A percentile compares a stretch with the other conserved stretches of the same genome.
These are phyloP conservation scores for Nakazawaea anatomiae DNA, from an alignment of 805 yeast species.

Conservation along the genomic window DNA sequence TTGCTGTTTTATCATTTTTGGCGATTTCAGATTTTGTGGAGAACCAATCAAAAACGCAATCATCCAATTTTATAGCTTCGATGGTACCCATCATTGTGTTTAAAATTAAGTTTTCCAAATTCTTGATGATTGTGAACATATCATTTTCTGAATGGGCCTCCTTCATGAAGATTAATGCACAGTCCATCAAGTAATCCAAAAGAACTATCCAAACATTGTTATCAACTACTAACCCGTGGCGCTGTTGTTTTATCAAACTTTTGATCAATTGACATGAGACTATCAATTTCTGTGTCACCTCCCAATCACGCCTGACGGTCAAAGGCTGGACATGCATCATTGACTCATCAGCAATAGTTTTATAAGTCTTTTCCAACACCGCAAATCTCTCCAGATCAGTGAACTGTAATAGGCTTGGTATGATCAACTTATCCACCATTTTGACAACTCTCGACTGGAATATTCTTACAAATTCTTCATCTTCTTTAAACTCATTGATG, in stretches of 20 bases:
- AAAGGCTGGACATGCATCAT: neutral
- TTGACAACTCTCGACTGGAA: slow-evolving; percentile 3
- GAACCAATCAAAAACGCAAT: neutral
- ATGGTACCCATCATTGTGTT: neutral
- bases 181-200: neutral
- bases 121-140: neutral
- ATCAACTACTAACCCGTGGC: neutral
- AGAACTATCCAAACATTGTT: neutral
- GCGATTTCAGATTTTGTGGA: neutral
- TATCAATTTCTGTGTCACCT: neutral
- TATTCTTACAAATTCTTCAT: neutral
- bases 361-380: neutral
- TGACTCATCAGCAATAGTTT: neutral
- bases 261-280: slow-evolving; percentile 1
- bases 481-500: neutral
- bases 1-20: neutral
- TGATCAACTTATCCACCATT: slow-evolving; percentile 3
- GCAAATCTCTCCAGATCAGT: neutral
- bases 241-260: neutral
- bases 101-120: neutral
- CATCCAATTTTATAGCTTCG: neutral
- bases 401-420: slow-evolving; percentile 2
- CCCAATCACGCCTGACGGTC: too few relatives aligned
- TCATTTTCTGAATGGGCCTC: neutral
- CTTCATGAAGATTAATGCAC: neutral